Base-by-base conservation (phyloP, 2,329 filamentous ascomycete species). In the Cercospora brassicicola region DNA sequence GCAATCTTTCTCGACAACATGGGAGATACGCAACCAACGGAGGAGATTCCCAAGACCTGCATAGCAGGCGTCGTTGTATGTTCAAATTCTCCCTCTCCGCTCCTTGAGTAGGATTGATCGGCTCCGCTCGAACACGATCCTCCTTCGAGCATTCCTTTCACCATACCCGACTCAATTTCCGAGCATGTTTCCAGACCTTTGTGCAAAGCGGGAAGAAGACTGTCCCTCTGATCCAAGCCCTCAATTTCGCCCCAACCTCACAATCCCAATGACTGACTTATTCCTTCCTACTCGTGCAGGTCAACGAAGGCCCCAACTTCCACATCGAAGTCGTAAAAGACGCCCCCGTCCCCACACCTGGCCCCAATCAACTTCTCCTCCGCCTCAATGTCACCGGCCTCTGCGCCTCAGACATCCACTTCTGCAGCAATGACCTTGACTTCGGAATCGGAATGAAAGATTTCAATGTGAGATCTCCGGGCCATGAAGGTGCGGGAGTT, bases 351-450 rank as follows among this genome's bases (percentile, higher is more conserved):
- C 84, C 84, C 2, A 78, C 82, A 55, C 82, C 82, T 62, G 67
- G 67, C 45, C 69, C 84, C 83, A 80, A 86, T 61, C 85, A 88
- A 67, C 77, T 88, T 33, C 81, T 88, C 15, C 80, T 88, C 74
- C 84, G 83, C 67, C 80, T 88, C 66, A 88, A 87, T 66, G 80
- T 81, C 18, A 88, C 86, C 2, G 86, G 87, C 0, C 81, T 89
- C 65, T 88, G 86, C 78, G 82, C 84, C 62, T 83, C 81, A 28
- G 87, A 88, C 71, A 76, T 70, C 28, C 86, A 88, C 74, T 84
- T 84, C 76, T 87, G 87, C 84, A 69, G 84, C 60, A 82, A 82
- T 63, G 86, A 88, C 73, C 81, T 84, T 75, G 82, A 79, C 0
- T 53, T 55, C 56, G 28, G 59, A 6, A 57, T 80, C 0, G 76